Evolutionary conservation across 306 rosid species (phyloP), one percentile per base, ranked within the genome.

Genomic region (Quercus agrifolia): DNA sequence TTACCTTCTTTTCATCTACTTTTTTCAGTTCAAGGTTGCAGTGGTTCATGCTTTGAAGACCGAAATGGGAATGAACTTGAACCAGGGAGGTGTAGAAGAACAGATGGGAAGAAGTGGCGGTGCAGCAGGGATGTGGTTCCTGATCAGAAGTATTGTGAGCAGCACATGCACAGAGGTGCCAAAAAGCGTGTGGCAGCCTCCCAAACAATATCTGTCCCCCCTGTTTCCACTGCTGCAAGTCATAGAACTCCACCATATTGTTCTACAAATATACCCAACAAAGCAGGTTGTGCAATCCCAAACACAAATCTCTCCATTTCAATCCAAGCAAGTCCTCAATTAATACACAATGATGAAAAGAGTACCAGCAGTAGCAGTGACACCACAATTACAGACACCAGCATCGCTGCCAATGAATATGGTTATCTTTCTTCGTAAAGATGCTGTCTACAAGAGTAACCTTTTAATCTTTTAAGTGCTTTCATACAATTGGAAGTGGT

Each of bases 21-120:
- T 56, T 79, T 66, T 83, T n/a, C 89, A 89, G 94, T 85, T 75
- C 80, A 82, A 70, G 85, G 86, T 70, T 67, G 87, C 82, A 84
- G 81, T 55, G 77, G 74, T 70, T 72, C 91, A 58, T 76, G 35
- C 71, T 57, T 76, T 61, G 80, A 73, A 20, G 52, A 79, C 30
- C 21, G 66, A 74, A 88, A 74, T 75, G 81, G 67, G 44, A 44
- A 38, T 2, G 94, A 94, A 28, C 78, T 75, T 73, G 92, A 92
- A 86, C 82, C 85, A 0, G 87, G 85, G 58, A 75, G 97, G 83
- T 94, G 98, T 54, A 86, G 97, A 73, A 87, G 98, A 88, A 94
- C 97, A 12, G 97, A 94, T 2, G 98, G 97, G 30, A 94, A 90
- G 87, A 94, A 89, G 78, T 94, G 98, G 98, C 85, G 92, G 57